A percentile compares a stretch with the other conserved stretches of the same genome.
These are phyloP conservation scores for Hypoxylon intermedium DNA, from an alignment of 495 filamentous ascomycete genomes.

Conservation along the genomic window DNA sequence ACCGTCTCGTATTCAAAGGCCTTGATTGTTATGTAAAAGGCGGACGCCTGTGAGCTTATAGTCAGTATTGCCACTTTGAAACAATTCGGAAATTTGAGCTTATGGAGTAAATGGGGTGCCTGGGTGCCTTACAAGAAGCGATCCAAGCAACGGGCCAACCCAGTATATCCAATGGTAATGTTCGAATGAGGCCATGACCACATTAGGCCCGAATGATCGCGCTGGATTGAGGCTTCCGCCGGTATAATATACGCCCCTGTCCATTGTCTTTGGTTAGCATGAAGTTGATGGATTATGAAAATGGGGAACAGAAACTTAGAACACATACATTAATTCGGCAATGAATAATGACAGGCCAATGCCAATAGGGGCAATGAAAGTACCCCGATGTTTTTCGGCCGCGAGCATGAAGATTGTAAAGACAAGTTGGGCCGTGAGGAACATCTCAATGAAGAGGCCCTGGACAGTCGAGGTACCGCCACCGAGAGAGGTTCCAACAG, in stretches of 20 bases:
- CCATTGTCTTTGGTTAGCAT: conserved; percentile 13
- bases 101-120: too few relatives aligned
- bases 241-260: conserved; percentile 63
- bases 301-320: background rate
- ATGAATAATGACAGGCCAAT: conserved; percentile 80
- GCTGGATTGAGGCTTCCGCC: conserved; percentile 68
- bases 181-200: conserved; percentile 68
- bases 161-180: conserved; percentile 77
- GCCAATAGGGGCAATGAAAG: conserved; percentile 77
- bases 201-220: conserved; percentile 61
- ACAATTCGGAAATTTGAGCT: too few relatives aligned
- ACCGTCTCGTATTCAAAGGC: conserved; percentile 75
- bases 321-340: conserved; percentile 63
- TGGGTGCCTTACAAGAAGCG: conserved; percentile 56
- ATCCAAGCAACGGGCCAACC: conserved; percentile 62
- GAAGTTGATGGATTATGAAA: background rate
- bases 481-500: conserved; percentile 65
- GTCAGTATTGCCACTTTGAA: background rate
- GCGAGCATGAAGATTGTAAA: conserved; percentile 84
- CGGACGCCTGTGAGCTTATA: conserved; percentile 52
- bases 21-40: conserved; percentile 72
- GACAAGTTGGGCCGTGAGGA: conserved; percentile 78
- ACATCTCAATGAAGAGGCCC: conserved; percentile 79
- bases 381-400: conserved; percentile 81
- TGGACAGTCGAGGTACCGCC: conserved; percentile 64